A percentile compares a stretch with the other conserved stretches of the same genome.
Evolutionary conservation across 768 basidiomycete genomes (phyloP).

Genomic region (Russula brevipes): DNA sequence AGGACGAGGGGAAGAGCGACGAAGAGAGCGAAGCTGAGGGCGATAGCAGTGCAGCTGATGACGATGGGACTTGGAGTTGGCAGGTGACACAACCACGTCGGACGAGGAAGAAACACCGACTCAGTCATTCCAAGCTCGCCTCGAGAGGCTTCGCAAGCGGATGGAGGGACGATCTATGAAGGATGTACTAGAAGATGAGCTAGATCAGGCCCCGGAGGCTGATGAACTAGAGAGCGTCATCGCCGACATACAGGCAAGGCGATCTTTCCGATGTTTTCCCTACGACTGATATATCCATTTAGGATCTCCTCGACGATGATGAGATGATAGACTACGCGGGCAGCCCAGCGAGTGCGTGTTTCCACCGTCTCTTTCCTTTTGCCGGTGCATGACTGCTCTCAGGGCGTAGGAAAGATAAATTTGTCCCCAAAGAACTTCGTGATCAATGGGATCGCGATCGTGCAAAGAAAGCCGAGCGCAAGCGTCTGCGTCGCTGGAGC

Average conservation of each 20-base stretch:
- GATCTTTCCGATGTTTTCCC: constrained; percentile 11
- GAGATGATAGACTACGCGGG: constrained; percentile 38
- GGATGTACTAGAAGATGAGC: constrained; percentile 22
- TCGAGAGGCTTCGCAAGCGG: constrained; percentile 33
- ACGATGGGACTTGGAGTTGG: constrained; percentile 25
- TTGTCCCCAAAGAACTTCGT: constrained; percentile 51
- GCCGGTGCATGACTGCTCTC: constrained; percentile 6
- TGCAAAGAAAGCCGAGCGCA: constrained; percentile 72
- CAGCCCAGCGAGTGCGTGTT: constrained; percentile 47
- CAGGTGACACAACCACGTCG: constrained; percentile 29
- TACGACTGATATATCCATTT: not conserved
- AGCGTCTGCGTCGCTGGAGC: constrained; percentile 54
- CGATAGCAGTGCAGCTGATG: constrained; percentile 14
- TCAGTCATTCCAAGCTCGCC: constrained; percentile 35
- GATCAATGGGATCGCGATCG: constrained; percentile 80
- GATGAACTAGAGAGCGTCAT: constrained; percentile 35
- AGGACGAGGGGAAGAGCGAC: constrained; percentile 30
- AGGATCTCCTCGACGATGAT: constrained; percentile 43
- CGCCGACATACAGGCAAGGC: constrained; percentile 26
- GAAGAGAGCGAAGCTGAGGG: constrained; percentile 37
- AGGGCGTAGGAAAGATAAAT: constrained; percentile 46
- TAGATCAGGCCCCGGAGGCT: not conserved
- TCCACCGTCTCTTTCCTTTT: not conserved
- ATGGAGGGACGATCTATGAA: constrained; percentile 23
- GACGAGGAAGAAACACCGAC: constrained; percentile 37